A percentile compares a stretch with the other conserved stretches of the same genome.
These are phyloP conservation scores for Ambrosiella xylebori DNA, from an alignment of 2,329 filamentous ascomycete species.

Conservation along the genomic window DNA sequence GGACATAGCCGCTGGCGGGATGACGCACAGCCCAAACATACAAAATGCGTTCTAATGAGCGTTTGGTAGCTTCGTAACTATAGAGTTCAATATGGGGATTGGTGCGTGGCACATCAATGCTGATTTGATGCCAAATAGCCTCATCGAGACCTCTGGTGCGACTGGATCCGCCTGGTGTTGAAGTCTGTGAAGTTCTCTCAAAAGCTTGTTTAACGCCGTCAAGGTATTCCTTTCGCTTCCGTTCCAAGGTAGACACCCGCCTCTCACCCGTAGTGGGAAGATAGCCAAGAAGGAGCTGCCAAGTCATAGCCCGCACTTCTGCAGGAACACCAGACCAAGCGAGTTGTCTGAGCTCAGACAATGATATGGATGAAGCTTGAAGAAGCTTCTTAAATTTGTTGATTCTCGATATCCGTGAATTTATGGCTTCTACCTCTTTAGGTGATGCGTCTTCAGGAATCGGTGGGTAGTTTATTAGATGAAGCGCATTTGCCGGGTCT, in stretches of 20 bases:
- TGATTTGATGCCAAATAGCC: conserved; percentile 98
- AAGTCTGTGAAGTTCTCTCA: conserved; percentile 35
- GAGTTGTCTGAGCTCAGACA: conserved; percentile 65
- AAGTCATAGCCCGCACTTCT: conserved; percentile 97
- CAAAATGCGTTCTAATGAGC: conserved; percentile 81
- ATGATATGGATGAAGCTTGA: conserved; percentile 75
- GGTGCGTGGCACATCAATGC: conserved; percentile 89
- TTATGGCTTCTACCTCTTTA: conserved; percentile 75
- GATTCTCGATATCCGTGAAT: conserved; percentile 76
- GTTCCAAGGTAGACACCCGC: conserved; percentile 72
- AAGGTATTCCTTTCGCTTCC: conserved; percentile 90
- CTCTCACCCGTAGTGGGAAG: conserved; percentile 92
- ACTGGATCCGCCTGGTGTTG: conserved; percentile 13
- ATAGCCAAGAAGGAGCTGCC: conserved; percentile 90
- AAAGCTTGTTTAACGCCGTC: conserved; percentile 70
- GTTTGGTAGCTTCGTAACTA: conserved; percentile 86
- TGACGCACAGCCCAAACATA: conserved; percentile 97
- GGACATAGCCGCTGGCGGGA: conserved; percentile 91
- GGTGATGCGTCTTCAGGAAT: conserved; percentile 54
- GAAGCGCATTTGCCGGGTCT: conserved; percentile 81
- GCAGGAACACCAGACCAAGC: conserved; percentile 91
- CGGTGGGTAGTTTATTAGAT: conserved; percentile 78
- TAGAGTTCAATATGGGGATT: conserved; percentile 94
- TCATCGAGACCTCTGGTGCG: conserved; percentile 64
- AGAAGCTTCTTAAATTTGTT: conserved; percentile 97